phyloP scores from a whole-genome alignment of 140 eudicot genomes.

The Ambrosia hybrid region DNA sequence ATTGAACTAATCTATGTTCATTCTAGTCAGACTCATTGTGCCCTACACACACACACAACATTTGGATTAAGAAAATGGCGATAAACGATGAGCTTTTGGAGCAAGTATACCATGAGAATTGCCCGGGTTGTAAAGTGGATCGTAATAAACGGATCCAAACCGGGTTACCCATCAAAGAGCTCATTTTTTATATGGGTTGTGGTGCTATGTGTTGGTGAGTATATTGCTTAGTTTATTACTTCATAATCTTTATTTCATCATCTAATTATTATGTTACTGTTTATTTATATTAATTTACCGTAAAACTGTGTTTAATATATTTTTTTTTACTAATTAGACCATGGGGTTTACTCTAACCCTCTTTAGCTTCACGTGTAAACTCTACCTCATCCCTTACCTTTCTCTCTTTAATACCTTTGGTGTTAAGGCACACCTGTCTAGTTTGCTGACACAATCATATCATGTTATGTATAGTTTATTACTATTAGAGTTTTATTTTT shows the following conservation, averaged over 20 bases:
- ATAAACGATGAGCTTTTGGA: conserved; percentile 21
- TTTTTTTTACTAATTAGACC: no score
- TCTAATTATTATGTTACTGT: no score
- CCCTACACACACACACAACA: background rate
- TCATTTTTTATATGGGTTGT: conserved; percentile 21
- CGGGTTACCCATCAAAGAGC: conserved; percentile 30
- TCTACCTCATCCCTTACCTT: no score
- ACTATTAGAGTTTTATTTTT: no score
- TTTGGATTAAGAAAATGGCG: background rate
- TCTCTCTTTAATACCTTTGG: no score
- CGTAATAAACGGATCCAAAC: conserved; percentile 25
- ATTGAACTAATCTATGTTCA: background rate
- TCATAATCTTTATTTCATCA: background rate
- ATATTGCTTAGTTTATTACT: background rate
- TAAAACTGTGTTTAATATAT: no score
- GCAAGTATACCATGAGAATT: conserved; percentile 23
- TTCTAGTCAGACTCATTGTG: background rate
- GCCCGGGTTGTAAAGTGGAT: conserved; percentile 38
- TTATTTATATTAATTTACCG: no score
- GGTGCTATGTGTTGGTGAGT: conserved; percentile 29
- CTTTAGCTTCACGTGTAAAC: no score
- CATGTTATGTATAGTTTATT: no score
- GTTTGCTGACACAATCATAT: no score
- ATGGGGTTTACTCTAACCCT: no score
- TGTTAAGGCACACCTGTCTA: no score